Base-by-base conservation (phyloP, 2,329 filamentous ascomycete species). In the Fonsecaea multimorphosa region DNA sequence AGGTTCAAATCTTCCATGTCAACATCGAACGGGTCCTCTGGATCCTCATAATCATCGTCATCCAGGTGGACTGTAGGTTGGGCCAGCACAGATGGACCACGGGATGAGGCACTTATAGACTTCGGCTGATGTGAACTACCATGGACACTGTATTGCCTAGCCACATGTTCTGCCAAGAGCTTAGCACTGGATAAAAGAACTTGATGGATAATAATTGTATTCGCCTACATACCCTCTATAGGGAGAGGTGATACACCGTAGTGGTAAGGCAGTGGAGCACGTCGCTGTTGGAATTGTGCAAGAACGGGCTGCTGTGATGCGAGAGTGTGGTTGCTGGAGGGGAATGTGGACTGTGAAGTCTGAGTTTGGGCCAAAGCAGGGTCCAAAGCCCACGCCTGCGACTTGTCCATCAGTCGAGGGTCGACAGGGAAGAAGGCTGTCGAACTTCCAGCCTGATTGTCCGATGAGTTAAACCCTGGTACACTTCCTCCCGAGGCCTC, bases 11-110 rank as follows among this genome's bases (percentile, higher is more conserved):
- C 76, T 32, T 80, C 78, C 62, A 79, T 78, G 34, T 88, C 86
- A 36, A 89, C 86, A 9, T 88, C 85, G 24, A 84, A 87, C n/a
- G 81, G 83, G 67, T 89, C 87, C 62, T 90, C 87, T 44, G 86
- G 85, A 61, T 82, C 81, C 57, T 84, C 80, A 70, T 84, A 83
- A 61, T 83, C 81, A 64, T 81, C 80, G 66, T 53, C 58, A 46
- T 32, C 14, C 16, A 19, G 24, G 14, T 38, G 31, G 5, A 14
- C 4, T 24, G 51, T 40, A 29, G 38, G 29, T 4, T 34, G 12
- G 6, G 52, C 24, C 11, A 54, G 55, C 19, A 60, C 40, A 22
- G 58, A 27, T 36, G 63, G 40, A 14, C 65, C 54, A 46, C 49
- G 49, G 32, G 58, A 34, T 29, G 60, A 54, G 9, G 34, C 29